These are phyloP conservation scores for Plasmodium malariae DNA, from an alignment of 169 alveolate species.

Conservation along the genomic window DNA sequence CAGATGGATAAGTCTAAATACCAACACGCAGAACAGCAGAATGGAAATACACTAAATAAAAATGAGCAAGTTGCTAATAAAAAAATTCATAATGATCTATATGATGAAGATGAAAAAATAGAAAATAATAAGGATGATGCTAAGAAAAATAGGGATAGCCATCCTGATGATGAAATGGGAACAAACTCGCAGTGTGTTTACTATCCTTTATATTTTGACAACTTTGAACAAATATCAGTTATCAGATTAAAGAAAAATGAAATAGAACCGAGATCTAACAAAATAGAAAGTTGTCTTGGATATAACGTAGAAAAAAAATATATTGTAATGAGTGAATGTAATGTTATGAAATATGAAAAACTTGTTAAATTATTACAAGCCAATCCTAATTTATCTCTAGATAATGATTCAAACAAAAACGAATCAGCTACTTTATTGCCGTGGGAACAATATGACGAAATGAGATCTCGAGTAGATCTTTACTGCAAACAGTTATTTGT, in stretches of 20 bases:
- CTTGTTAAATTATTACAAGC: conserved; percentile 57
- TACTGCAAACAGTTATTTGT: conserved; percentile 72
- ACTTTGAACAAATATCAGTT: conserved; percentile 71
- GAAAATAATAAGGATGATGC: neutral
- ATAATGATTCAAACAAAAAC: conserved; percentile 25
- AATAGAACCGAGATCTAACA: conserved; percentile 71
- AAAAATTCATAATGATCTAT: neutral
- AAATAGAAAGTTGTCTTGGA: conserved; percentile 77
- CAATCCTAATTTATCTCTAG: conserved; percentile 64
- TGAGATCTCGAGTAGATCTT: conserved; percentile 66
- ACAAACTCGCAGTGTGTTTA: conserved; percentile 6
- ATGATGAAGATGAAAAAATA: conserved; percentile 5
- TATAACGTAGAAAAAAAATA: conserved; percentile 77
- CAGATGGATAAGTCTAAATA: neutral
- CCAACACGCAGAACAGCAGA: neutral
- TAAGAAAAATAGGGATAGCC: neutral
- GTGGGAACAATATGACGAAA: conserved; percentile 77
- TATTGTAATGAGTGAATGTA: conserved; percentile 65
- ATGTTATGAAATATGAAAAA: conserved; percentile 65
- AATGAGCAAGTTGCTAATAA: neutral
- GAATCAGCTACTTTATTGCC: conserved; percentile 37
- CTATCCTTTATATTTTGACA: conserved; percentile 76
- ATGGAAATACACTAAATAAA: neutral
- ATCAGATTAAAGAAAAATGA: conserved; percentile 69
- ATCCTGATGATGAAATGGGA: neutral